Base-by-base conservation (phyloP, 768 basidiomycete genomes). In the Pilatotrama ljubarskyi region DNA sequence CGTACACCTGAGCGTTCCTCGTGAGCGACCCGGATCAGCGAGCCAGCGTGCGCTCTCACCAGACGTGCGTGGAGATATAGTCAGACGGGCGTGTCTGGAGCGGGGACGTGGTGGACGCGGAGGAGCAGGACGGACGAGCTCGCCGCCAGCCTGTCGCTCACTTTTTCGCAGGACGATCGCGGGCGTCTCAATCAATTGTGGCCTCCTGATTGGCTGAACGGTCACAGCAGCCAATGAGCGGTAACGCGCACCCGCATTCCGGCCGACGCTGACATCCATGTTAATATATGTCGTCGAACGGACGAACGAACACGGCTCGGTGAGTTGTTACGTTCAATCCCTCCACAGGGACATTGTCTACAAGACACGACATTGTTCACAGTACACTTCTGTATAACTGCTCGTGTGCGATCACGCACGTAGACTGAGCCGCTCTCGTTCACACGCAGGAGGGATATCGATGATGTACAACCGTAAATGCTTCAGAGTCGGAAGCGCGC, bases 391-490 rank as follows among this genome's bases (percentile, higher is more conserved):
- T n/a, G n/a, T n/a, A n/a, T 32, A 32, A 10, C 29, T 32, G 4
- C 29, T 32, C 4, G 29, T 32, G 5, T 4, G 29, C 29, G 5
- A 10, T 32, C 29, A 10, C 29, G 29, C 29, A 10, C 29, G 5
- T 10, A 32, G 9, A 11, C 5, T 43, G 26, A 15, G 20, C 10
- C 18, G 47, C n/a, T 5, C n/a, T 22, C 1, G 26, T 32, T 26
- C 46, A 29, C 55, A 51, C 53, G 20, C 1, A 40, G 4, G 3
- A 36, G 6, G 24, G 53, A 42, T n/a, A n/a, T n/a, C n/a, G n/a
- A n/a, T 63, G 55, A 38, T 63, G 52, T 63, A 58, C 61, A 63
- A 63, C 57, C 61, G 56, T 48, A 42, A 11, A 58, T 58, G 61
- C 61, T 63, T 63, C 56, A 58, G 43, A 56, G 32, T 18, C 55